Base-by-base conservation (phyloP, 2,329 filamentous ascomycete species). In the Verticillium longisporum region DNA sequence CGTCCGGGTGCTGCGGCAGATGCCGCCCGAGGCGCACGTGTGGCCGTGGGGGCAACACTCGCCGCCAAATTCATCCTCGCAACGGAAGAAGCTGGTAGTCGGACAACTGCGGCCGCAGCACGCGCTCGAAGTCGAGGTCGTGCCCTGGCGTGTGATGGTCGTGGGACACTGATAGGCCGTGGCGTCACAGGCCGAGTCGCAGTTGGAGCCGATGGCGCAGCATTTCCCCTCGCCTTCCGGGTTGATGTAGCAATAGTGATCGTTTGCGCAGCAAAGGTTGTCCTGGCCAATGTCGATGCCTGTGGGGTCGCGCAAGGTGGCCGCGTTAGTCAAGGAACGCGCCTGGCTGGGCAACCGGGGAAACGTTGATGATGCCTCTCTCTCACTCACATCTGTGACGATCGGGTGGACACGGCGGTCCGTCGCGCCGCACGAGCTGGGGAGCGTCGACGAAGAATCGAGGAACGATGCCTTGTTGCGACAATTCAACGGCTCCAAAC, bases 41-140 rank as follows among this genome's bases (percentile, higher is more conserved):
- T 69, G 71, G 50, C 75, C 78, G 64, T 76, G 81, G 9, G 66
- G 59, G 66, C 83, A 86, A 71, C 83, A 86, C 57, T 75, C 74
- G 18, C 77, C 77, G 61, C 82, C 80, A 33, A 80, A 73, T 1
- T 61, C 66, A 9, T 61, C 37, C 18, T 79, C 71, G 65, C 83
- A 85, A 31, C 73, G 73, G 65, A 78, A 84, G 56, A 73, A 68
- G 65, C 74, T 77, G 31, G 76, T 75, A 55, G 63, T 66, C 11
- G 75, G 74, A 58, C 80, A 82, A 1, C 64, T 62, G 1, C 79
- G 75, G 36, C 68, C 63, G 66, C 78, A 78, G 65, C 79, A 80
- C 21, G 74, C 73, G 4, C 63, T 57, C 33, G 65, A 63, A 14
- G 66, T 65, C 14, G 69, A 66, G 9, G 69, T 65, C 7, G 66